phyloP scores from a whole-genome alignment of 306 rosid genomes.

The Cyclanthera cordifolia region DNA sequence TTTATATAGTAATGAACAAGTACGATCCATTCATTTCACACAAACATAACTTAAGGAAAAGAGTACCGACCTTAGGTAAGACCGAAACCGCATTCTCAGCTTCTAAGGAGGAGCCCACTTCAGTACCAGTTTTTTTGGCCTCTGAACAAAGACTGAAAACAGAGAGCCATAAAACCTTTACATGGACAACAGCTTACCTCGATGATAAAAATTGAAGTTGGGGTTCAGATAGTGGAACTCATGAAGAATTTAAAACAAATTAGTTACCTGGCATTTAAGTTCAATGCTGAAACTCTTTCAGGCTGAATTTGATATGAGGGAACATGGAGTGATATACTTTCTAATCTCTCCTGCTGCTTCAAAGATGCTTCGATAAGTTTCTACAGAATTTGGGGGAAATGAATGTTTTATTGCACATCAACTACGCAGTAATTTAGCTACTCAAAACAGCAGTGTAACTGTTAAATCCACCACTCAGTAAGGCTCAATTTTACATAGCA shows the following conservation, averaged over 20 bases:
- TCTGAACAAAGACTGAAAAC: constrained; percentile 46
- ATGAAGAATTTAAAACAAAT: neutral
- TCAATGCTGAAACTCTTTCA: constrained; percentile 30
- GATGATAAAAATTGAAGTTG: neutral
- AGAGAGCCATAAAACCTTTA: constrained; percentile 12
- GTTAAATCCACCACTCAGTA: neutral
- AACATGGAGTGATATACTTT: constrained; percentile 46
- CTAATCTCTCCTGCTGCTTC: constrained; percentile 73
- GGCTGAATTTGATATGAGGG: constrained; percentile 29
- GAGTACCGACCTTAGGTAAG: constrained; percentile 47
- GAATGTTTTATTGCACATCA: neutral
- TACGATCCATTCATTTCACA: neutral
- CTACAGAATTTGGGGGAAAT: constrained; percentile 27
- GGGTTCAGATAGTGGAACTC: neutral
- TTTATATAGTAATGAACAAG: neutral
- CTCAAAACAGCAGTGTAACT: neutral
- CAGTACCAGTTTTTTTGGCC: constrained; percentile 32
- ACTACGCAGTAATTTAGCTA: neutral
- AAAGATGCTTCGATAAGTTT: constrained; percentile 52
- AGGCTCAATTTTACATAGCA: neutral
- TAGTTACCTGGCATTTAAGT: constrained; percentile 41
- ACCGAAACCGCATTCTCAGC: constrained; percentile 41
- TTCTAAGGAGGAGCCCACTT: constrained; percentile 32
- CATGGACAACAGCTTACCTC: constrained; percentile 4
- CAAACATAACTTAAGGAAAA: neutral